Evolutionary conservation across 2,329 filamentous ascomycete genomes (phyloP).

Genomic region (Fusarium pininemorale): DNA sequence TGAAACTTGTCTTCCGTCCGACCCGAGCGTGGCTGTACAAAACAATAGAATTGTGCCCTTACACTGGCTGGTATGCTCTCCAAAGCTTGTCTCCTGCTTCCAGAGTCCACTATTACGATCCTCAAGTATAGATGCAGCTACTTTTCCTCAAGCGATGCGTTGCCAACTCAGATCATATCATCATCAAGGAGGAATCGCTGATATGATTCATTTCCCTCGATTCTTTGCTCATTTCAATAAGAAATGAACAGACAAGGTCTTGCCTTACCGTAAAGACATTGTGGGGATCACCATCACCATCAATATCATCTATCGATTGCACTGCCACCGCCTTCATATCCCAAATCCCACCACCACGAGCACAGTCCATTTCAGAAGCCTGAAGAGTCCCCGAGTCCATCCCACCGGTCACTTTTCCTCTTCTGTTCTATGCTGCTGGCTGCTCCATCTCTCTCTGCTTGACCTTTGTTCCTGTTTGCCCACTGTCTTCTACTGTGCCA

Average conservation of each 20-base stretch:
- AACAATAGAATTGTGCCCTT: conserved; percentile 14
- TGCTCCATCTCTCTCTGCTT: not conserved
- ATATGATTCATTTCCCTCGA: conserved; percentile 21
- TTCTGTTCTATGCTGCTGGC: not conserved
- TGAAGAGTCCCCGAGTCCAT: not conserved
- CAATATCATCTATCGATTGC: conserved; percentile 22
- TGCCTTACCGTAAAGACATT: conserved; percentile 1
- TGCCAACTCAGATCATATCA: not conserved
- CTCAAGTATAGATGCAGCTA: not conserved
- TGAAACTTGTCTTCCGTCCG: conserved; percentile 28
- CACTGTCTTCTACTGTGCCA: conserved; percentile 19
- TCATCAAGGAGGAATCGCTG: not conserved
- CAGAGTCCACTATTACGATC: not conserved
- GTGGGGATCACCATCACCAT: conserved; percentile 20
- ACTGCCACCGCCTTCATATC: conserved; percentile 35
- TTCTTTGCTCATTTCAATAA: conserved; percentile 14
- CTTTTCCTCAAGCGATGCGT: not conserved
- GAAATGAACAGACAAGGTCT: conserved; percentile 29
- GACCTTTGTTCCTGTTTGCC: not conserved
- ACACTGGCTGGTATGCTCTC: conserved; percentile 2
- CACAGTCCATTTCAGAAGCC: conserved; percentile 17
- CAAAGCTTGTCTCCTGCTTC: not conserved
- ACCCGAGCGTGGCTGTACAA: conserved; percentile 36
- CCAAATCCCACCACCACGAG: conserved; percentile 11
- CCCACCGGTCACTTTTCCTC: not conserved